Evolutionary conservation across 108 stramenopile genomes (phyloP).

Genomic region (Chaetoceros muelleri): DNA sequence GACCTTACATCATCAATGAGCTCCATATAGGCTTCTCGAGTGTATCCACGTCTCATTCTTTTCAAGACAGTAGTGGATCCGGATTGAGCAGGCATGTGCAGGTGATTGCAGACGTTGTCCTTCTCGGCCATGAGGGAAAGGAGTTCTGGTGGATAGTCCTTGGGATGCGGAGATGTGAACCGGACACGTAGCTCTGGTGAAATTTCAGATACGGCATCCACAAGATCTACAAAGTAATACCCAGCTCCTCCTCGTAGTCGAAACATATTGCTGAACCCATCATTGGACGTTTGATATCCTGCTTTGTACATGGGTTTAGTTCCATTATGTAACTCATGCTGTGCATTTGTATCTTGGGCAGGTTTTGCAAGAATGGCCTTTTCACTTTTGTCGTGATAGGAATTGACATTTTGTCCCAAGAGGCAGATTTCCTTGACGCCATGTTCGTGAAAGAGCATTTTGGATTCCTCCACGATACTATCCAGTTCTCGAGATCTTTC

Average conservation of each 20-base stretch:
- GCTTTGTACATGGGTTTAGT: background rate
- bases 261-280: slow-evolving; percentile 80
- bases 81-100: slow-evolving; percentile 96
- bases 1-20: slow-evolving; percentile 62
- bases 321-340: background rate
- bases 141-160: slow-evolving; percentile 90
- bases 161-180: slow-evolving; percentile 98
- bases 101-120: slow-evolving; percentile 80
- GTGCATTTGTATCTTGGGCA: slow-evolving; percentile 1
- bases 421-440: slow-evolving; percentile 89
- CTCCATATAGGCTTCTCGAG: slow-evolving; percentile 87
- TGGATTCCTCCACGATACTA: slow-evolving; percentile 83
- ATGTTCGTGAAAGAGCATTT: slow-evolving; percentile 50
- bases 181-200: slow-evolving; percentile 92
- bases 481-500: slow-evolving; percentile 86
- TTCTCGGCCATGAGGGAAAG: slow-evolving; percentile 86
- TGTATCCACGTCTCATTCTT: slow-evolving; percentile 93
- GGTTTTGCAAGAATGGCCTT: slow-evolving; percentile 26
- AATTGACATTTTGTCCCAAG: slow-evolving; percentile 98
- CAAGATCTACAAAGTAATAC: slow-evolving; percentile 89
- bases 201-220: slow-evolving; percentile 68
- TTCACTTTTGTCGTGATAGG: slow-evolving; percentile 85
- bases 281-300: slow-evolving; percentile 59
- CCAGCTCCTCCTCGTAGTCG: slow-evolving; percentile 68
- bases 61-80: slow-evolving; percentile 83